Base-by-base conservation (phyloP, 768 basidiomycete genomes). In the Dacryopinax primogenitus region DNA sequence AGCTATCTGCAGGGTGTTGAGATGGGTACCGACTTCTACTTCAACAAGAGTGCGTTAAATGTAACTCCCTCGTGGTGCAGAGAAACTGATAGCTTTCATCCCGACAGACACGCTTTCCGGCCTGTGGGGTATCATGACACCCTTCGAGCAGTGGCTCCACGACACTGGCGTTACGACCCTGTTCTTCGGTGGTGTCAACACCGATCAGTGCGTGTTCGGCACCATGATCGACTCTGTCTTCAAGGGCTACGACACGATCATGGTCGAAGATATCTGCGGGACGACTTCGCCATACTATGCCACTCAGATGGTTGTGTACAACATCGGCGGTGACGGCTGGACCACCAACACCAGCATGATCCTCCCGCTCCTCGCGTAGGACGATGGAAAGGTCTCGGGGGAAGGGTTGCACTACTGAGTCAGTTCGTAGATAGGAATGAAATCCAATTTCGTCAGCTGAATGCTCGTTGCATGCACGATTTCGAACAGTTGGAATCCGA, bases 31-130 rank as follows among this genome's bases (percentile, higher is more conserved):
- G 85, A 87, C 72, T 78, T 85, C 67, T 86, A 85, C 85, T 83
- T 87, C 62, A 82, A 86, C 72, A 87, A 86, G 73, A 87, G 86
- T 72, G 75, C n/a, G n/a, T n/a, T n/a, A n/a, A n/a, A n/a, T n/a
- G 11, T n/a, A 39, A 23, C n/a, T 39, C 11, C 1, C 34, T 35
- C 12, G 35, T 15, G 32, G 35, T 3, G 15, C 15, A 6, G 1
- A 15, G 1, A 23, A 13, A 12, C 18, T 12, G 18, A 13, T 62
- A 33, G 33, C 32, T 62, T 3, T 12, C 12, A 18, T 39, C n/a
- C n/a, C n/a, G n/a, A 47, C 23, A 47, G 45, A 47, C 45, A 47
- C 45, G 45, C 45, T 47, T 21, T 47, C 45, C 23, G 45, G 45
- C 6, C 45, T 47, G 7, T 47, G 45, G 45, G 45, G 45, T 23